These are phyloP conservation scores for Talaromyces sp. DNA, from an alignment of 2,329 filamentous ascomycete species.

Conservation along the genomic window DNA sequence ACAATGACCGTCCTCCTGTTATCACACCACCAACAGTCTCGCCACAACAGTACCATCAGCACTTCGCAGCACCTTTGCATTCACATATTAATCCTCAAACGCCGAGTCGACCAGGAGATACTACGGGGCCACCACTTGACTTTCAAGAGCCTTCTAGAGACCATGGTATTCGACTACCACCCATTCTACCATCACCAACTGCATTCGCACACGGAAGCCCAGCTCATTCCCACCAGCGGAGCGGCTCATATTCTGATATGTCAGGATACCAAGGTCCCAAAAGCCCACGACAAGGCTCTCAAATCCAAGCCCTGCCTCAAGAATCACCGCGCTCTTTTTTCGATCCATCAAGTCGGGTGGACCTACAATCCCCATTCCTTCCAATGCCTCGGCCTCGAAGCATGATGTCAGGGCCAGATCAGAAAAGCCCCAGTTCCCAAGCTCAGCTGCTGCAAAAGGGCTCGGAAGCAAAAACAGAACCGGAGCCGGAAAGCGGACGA, in stretches of 20 bases:
- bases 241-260: slow-evolving; percentile 26
- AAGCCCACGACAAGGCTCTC: slow-evolving; percentile 19
- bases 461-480: not conserved
- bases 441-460: not conserved
- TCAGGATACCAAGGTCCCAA: slow-evolving; percentile 21
- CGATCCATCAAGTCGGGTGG: slow-evolving; percentile 19
- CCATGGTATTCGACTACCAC: slow-evolving; percentile 30
- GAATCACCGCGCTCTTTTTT: slow-evolving; percentile 18
- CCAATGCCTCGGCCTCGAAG: not conserved
- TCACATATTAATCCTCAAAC: slow-evolving; percentile 22
- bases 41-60: slow-evolving; percentile 27
- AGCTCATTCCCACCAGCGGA: slow-evolving; percentile 23
- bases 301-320: slow-evolving; percentile 11
- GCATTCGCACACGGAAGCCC: slow-evolving; percentile 16
- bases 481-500: slow-evolving; percentile 1
- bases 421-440: not conserved
- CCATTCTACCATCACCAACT: slow-evolving; percentile 30
- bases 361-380: slow-evolving; percentile 6
- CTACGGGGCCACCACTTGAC: slow-evolving; percentile 18
- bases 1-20: slow-evolving; percentile 17
- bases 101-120: slow-evolving; percentile 21
- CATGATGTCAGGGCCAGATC: not conserved
- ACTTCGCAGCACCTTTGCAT: slow-evolving; percentile 19
- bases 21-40: slow-evolving; percentile 24
- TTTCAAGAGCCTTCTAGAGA: slow-evolving; percentile 26